These are phyloP conservation scores for Paramecium tetraurelia DNA, from an alignment of 73 alveolate genomes.

Conservation along the genomic window DNA sequence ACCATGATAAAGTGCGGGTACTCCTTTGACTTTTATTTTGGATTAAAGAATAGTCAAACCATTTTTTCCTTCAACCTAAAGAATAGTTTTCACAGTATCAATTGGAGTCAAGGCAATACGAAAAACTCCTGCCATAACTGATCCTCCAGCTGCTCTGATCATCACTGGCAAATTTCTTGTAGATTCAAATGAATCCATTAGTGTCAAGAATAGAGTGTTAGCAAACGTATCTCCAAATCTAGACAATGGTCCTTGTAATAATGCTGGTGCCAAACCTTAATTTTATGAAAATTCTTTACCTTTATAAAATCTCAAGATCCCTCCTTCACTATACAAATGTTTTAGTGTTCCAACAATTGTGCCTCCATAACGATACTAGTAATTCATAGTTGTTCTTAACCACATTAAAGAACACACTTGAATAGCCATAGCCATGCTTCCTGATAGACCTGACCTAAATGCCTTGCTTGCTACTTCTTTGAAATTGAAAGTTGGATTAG, in stretches of 20 bases:
- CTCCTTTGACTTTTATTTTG: conserved; percentile 67
- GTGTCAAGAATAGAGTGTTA: conserved; percentile 65
- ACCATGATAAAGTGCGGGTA: conserved; percentile 72
- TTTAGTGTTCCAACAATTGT: conserved; percentile 62
- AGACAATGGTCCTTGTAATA: conserved; percentile 73
- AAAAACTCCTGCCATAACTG: conserved; percentile 69
- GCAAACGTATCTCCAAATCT: conserved; percentile 80
- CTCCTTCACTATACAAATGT: conserved; percentile 72
- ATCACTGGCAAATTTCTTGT: conserved; percentile 69
- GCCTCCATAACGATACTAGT: conserved; percentile 76
- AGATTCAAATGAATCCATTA: conserved; percentile 56
- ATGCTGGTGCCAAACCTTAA: conserved; percentile 66
- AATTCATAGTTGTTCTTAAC: conserved; percentile 81
- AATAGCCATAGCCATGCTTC: conserved; percentile 75
- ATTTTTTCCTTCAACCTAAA: conserved; percentile 73
- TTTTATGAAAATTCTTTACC: conserved; percentile 42
- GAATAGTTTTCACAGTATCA: conserved; percentile 73
- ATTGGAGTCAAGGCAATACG: conserved; percentile 68
- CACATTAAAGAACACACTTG: conserved; percentile 77
- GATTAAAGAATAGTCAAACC: conserved; percentile 57
- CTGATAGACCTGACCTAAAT: conserved; percentile 69
- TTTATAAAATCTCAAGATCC: conserved; percentile 72
- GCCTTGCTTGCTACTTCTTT: conserved; percentile 57
- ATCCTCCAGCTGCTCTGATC: conserved; percentile 72
- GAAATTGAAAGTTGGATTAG: not conserved